A percentile compares a stretch with the other conserved stretches of the same genome.
Evolutionary conservation across 2,329 filamentous ascomycete species (phyloP).

Genomic region (Penicillium brevicompactum): DNA sequence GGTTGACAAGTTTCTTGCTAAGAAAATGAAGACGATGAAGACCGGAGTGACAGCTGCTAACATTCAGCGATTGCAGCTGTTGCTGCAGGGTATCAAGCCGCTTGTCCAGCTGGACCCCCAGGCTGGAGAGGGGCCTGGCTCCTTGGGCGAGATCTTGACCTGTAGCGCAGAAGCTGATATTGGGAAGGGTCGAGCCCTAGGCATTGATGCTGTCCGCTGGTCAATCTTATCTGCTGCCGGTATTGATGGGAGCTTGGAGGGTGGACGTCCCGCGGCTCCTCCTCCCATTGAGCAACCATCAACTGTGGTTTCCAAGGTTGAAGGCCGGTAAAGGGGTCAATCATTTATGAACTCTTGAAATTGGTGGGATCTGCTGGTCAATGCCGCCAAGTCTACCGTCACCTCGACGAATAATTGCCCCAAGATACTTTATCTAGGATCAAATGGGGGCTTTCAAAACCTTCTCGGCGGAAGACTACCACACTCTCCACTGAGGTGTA

Average conservation of each 20-base stretch:
- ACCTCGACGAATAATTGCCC: too few species aligned
- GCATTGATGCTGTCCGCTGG: slow-evolving; percentile 65
- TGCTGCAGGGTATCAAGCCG: slow-evolving; percentile 43
- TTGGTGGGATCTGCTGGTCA: too few species aligned
- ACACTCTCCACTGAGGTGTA: too few species aligned
- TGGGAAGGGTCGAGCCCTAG: slow-evolving; percentile 53
- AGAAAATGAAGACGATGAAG: slow-evolving; percentile 34
- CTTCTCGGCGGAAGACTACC: too few species aligned
- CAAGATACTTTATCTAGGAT: too few species aligned
- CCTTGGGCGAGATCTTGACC: slow-evolving; percentile 62
- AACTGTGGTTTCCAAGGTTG: not conserved
- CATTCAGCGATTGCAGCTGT: slow-evolving; percentile 39
- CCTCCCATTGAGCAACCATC: slow-evolving; percentile 1
- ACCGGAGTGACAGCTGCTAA: slow-evolving; percentile 30
- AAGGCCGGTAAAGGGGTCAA: not conserved
- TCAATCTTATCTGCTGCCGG: slow-evolving; percentile 65
- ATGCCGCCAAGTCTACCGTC: too few species aligned
- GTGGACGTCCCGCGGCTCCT: slow-evolving; percentile 10
- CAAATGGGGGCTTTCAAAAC: too few species aligned
- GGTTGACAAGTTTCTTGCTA: slow-evolving; percentile 58
- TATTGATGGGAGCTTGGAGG: slow-evolving; percentile 48
- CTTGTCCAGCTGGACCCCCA: slow-evolving; percentile 48
- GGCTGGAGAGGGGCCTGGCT: slow-evolving; percentile 39
- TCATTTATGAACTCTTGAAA: too few species aligned
- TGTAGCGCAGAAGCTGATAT: slow-evolving; percentile 57